phyloP scores from a whole-genome alignment of 768 basidiomycete species.

The Hericium rajendrae region DNA sequence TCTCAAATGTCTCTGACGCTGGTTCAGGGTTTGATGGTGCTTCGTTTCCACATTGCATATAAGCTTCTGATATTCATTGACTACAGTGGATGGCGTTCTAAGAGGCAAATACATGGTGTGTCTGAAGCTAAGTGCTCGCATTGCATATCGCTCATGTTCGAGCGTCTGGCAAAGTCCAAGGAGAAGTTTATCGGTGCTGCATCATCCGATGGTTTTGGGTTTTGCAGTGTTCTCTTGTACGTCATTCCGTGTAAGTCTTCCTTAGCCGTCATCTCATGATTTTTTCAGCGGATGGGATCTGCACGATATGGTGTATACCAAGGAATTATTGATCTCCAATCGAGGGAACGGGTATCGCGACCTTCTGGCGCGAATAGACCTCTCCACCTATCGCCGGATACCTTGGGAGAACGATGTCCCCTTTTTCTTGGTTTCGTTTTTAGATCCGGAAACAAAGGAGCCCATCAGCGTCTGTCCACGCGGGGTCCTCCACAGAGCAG shows the following conservation, averaged over 20 bases:
- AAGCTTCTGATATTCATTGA: not conserved
- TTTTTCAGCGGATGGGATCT: slow-evolving; percentile 76
- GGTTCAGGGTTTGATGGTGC: slow-evolving; percentile 58
- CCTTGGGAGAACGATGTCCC: slow-evolving; percentile 89
- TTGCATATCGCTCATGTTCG: slow-evolving; percentile 7
- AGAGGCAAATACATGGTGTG: slow-evolving; percentile 90
- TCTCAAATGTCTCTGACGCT: too few species aligned
- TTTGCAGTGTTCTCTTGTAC: slow-evolving; percentile 89
- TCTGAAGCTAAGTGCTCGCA: not conserved
- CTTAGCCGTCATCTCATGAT: not conserved
- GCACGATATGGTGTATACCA: slow-evolving; percentile 76
- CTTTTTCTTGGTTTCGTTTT: slow-evolving; percentile 87
- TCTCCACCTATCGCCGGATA: slow-evolving; percentile 79
- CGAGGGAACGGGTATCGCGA: slow-evolving; percentile 88
- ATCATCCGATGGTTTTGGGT: slow-evolving; percentile 78
- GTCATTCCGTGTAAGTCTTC: slow-evolving; percentile 17
- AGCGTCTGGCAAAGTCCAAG: slow-evolving; percentile 53
- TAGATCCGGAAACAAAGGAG: slow-evolving; percentile 75
- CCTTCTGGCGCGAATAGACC: slow-evolving; percentile 76
- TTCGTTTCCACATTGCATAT: slow-evolving; percentile 7
- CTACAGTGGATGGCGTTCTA: slow-evolving; percentile 81
- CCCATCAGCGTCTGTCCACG: slow-evolving; percentile 81
- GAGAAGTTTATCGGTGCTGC: slow-evolving; percentile 82
- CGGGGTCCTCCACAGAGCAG: slow-evolving; percentile 57
- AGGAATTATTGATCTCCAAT: slow-evolving; percentile 87